Conservation (phyloP, 2,329 filamentous ascomycete species). For the Xylaria sp. region DNA sequence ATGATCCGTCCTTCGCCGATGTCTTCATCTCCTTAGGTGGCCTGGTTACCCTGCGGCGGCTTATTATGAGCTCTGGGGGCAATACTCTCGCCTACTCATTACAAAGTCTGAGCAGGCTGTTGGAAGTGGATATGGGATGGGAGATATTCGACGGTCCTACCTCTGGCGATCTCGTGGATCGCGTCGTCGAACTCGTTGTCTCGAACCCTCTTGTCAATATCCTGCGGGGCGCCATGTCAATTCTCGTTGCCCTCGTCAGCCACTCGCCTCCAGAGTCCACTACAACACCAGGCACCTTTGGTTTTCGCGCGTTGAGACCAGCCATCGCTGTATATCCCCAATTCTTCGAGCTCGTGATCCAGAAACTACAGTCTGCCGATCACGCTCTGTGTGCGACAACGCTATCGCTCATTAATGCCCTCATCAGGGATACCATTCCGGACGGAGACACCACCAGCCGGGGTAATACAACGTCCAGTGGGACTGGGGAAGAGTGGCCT, state of each 20-base stretch:
- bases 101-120: conserved; percentile 84
- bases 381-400: conserved; percentile 96
- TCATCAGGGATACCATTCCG: conserved; percentile 91
- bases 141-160: conserved; percentile 77
- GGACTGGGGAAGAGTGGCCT: conserved; percentile 80
- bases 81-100: conserved; percentile 97
- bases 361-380: conserved; percentile 90
- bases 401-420: conserved; percentile 91
- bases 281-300: conserved; percentile 72
- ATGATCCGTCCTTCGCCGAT: conserved; percentile 95
- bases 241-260: conserved; percentile 91
- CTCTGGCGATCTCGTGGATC: conserved; percentile 74
- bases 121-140: conserved; percentile 99
- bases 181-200: conserved; percentile 91
- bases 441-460: conserved; percentile 67
- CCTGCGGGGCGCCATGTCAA: conserved; percentile 94
- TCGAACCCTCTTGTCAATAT: conserved; percentile 98
- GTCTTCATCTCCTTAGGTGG: conserved; percentile 94
- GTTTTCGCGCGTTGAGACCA: conserved; percentile 91
- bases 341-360: conserved; percentile 94
- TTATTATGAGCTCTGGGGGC: conserved; percentile 86
- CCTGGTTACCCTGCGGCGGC: conserved; percentile 79
- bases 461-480: conserved; percentile 50
- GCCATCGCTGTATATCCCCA: conserved; percentile 91
- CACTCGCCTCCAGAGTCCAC: conserved; percentile 69